Base-by-base conservation (phyloP, 495 filamentous ascomycete genomes). In the Penicillium egyptiacum region DNA sequence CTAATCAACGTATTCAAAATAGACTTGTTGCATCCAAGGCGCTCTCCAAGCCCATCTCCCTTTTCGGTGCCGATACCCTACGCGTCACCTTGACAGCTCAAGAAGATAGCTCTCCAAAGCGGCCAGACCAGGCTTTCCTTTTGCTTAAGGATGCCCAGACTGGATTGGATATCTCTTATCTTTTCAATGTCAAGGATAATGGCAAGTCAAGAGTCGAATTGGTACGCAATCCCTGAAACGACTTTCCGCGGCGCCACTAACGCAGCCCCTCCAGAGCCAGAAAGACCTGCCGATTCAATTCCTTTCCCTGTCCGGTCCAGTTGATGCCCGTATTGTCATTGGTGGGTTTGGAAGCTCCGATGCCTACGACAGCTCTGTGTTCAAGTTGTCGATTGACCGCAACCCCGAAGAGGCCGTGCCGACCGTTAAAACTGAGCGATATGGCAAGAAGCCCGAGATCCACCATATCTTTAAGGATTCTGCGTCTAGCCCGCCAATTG, bases 111-210 rank as follows among this genome's bases (percentile, higher is more conserved):
- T 86, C 86, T 59, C 78, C 83, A 11, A 92, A 89, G 73, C 83
- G 88, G 51, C 90, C 94, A 56, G 94, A 98, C 72, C 94, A 98
- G 70, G 91, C 91, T 2, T 96, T 96, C 74, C 81, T 98, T 17
- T 79, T 92, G 6, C 75, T 98, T 39, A 84, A 85, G 58, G 91
- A 97, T 58, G 74, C 82, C 2, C 74, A 80, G 17, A 87, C 84
- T 26, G 88, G 88, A 20, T 77, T 98, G 40, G 92, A 97, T 70
- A 86, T 92, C n/a, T 92, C 92, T 0, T 96, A 90, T 66, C 85
- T 91, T 7, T 81, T 98, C 62, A 86, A 72, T 7, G 81, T 96
- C 28, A 96, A 96, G 73, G 91, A 93, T 1, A 90, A 78, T 68
- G 92, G 92, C 48, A 96, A 95, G 72, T 89, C 84, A 5, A 86